Base-by-base conservation (phyloP, 805 yeast species). In the Candida sonorensis region DNA sequence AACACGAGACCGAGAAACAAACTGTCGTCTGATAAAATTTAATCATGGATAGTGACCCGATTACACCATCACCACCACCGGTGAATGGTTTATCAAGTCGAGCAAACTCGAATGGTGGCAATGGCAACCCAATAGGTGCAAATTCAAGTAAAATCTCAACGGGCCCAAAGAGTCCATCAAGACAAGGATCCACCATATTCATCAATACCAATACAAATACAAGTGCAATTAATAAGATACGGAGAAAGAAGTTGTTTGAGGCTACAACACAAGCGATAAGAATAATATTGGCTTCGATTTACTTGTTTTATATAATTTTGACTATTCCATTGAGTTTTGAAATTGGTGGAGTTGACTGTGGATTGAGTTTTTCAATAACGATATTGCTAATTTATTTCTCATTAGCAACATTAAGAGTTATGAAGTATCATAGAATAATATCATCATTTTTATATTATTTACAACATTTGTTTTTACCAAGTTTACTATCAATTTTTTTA, bases 251-350 rank as follows among this genome's bases (percentile, higher is more conserved):
- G 12, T 12, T 40, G 3, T 34, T 31, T 17, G 48, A 43, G 20
- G 43, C 47, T 1, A 7, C 47, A 3, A 28, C 40, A 12, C 53
- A 50, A 29, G 16, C 34, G 2, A 30, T 63, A 15, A 48, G 70
- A 31, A 57, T 62, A 16, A 23, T 69, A 11, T 61, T 76, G 37
- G 74, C 83, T 0, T 58, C 74, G 1, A 56, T 81, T 19, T 86
- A 87, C 49, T 62, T 86, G 33, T 54, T 72, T 5, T 70, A 84
- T 31, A 76, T 85, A 10, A 70, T 87, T 18, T 64, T 88, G 19
- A 81, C 96, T 3, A 81, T 92, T 6, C 97, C 97, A 4, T 69
- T 92, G 40, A 82, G 97, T 16, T 92, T 92, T 58, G 95, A 90
- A 50, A 81, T 86, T 23, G 97, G 97, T 8, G 97, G 97, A 2